Evolutionary conservation across 495 filamentous ascomycete species (phyloP).

Genomic region (Aspergillus funiculosus): DNA sequence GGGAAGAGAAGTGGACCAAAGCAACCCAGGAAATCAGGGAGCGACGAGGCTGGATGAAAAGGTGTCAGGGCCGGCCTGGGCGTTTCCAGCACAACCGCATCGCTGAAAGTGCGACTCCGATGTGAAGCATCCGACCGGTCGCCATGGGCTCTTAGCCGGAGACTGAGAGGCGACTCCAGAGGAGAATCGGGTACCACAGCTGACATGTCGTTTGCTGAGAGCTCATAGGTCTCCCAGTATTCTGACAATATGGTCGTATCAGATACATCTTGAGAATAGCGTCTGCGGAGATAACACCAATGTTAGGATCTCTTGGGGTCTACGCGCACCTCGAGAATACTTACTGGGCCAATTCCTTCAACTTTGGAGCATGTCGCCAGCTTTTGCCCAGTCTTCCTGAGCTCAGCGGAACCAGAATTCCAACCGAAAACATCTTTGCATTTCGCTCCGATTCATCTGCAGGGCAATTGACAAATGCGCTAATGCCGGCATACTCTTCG

Average conservation of each 20-base stretch:
- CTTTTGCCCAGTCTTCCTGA: slow-evolving; percentile 81
- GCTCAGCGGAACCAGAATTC: slow-evolving; percentile 77
- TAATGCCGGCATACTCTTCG: slow-evolving; percentile 76
- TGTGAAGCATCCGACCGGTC: slow-evolving; percentile 30
- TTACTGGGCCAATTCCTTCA: slow-evolving; percentile 70
- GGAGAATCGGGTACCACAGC: slow-evolving; percentile 35
- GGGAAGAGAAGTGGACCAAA: slow-evolving; percentile 92
- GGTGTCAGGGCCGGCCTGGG: slow-evolving; percentile 66
- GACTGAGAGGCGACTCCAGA: slow-evolving; percentile 51
- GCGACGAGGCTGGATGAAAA: slow-evolving; percentile 79
- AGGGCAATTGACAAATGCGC: slow-evolving; percentile 83
- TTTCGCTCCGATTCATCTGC: slow-evolving; percentile 73
- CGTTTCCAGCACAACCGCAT: slow-evolving; percentile 51
- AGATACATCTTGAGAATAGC: slow-evolving; percentile 32
- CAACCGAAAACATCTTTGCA: slow-evolving; percentile 88
- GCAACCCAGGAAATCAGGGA: slow-evolving; percentile 66
- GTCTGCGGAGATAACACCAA: slow-evolving; percentile 13
- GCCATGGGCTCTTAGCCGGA: slow-evolving; percentile 37
- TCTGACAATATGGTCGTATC: slow-evolving; percentile 60
- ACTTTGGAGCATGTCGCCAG: slow-evolving; percentile 76
- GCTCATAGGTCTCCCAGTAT: slow-evolving; percentile 69
- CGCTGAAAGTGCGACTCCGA: slow-evolving; percentile 38
- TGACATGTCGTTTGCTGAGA: slow-evolving; percentile 41
- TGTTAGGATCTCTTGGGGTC: slow-evolving; percentile 4
- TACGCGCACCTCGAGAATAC: slow-evolving; percentile 13